phyloP scores from a whole-genome alignment of 345 rosid genomes.

The Gossypium arboreum region DNA sequence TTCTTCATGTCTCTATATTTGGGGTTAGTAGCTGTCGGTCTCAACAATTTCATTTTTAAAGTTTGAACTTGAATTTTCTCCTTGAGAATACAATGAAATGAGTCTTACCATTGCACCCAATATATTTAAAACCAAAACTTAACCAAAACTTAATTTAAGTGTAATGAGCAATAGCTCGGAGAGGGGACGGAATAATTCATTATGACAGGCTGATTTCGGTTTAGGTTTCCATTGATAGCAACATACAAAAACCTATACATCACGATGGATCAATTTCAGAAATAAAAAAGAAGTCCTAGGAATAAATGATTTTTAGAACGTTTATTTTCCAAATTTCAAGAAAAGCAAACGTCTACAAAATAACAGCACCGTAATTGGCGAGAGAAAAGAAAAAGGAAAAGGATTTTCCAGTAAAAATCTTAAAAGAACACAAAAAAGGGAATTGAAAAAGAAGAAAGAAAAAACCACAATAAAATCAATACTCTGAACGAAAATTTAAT shows the following conservation, averaged over 20 bases:
- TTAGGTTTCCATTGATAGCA: background rate
- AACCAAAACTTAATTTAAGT: no score
- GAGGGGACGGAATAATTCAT: background rate
- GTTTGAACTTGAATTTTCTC: background rate
- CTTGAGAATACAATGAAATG: no score
- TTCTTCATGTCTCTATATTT: no score
- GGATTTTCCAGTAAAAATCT: no score
- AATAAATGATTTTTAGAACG: background rate
- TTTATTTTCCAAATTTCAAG: background rate
- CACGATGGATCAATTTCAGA: background rate
- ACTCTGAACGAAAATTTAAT: background rate
- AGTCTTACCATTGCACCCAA: no score
- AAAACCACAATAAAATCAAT: background rate
- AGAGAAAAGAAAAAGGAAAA: no score
- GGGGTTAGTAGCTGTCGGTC: no score
- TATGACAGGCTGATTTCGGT: background rate
- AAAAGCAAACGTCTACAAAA: background rate
- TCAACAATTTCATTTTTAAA: no score
- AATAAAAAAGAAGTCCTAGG: background rate
- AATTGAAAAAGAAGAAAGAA: background rate
- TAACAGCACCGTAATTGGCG: background rate
- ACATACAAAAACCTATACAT: background rate
- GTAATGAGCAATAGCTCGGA: no score
- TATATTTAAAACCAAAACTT: no score
- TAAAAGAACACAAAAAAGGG: no score